Base-by-base conservation (phyloP, 768 basidiomycete species). In the Lactifluus volemus region DNA sequence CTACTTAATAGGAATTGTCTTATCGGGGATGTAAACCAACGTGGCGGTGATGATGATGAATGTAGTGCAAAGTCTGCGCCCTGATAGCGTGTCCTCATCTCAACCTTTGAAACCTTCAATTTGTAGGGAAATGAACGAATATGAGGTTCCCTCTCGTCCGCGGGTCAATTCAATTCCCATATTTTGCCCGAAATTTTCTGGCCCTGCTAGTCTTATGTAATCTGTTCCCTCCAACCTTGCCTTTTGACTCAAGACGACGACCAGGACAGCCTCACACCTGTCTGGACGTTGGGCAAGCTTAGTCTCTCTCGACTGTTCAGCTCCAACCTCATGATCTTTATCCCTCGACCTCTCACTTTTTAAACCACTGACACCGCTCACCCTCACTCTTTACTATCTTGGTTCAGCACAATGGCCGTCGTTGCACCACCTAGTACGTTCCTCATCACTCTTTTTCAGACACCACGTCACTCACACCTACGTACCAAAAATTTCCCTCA, bases 191-290 rank as follows among this genome's bases (percentile, higher is more conserved):
- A 34, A 34, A 34, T 30, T 39, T 30, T 49, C 9, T 29, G 25
- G 25, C 1, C 25, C 25, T 32, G 55, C 6, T 38, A 15, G 14
- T 36, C 9, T 61, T 61, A 61, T 53, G 60, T 61, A 61, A 61
- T 55, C 60, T 29, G 10, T 8, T 3, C 49, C 12, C 45, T 25
- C 21, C 1, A 53, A 50, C 36, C 29, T 63, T 42, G 5, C 63
- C 44, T 54, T 36, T 36, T 11, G 38, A 38, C 38, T 10, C 7
- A 36, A 8, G 48, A 49, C 55, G 48, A 19, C 60, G n/a, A 61
- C 49, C 34, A 55, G 45, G 49, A 48, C 55, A 25, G 30, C n/a
- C 45, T 38, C 21, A 25, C 21, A 25, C 34, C 34, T 29, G 59
- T 21, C 36, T 25, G 25, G 49, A 51, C 49, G 55, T 53, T 32